A percentile compares a stretch with the other conserved stretches of the same genome.
Conservation (phyloP, 192 early-diverging fungal genomes). For the Phycomyces nitens region DNA sequence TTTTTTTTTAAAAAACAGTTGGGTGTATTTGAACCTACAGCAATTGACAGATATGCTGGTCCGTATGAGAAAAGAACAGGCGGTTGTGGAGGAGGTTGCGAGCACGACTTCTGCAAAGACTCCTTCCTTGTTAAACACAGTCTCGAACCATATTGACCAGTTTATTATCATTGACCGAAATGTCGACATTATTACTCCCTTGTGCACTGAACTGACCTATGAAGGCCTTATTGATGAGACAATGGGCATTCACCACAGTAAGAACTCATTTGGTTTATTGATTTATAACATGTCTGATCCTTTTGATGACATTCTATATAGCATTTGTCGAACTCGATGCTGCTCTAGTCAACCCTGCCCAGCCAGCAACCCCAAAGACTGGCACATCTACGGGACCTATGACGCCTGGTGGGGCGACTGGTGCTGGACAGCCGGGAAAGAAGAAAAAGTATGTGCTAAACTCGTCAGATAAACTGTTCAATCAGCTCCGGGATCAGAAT, state of each 20-base stretch:
- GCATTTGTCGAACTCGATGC: constrained; percentile 78
- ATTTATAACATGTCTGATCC: no score
- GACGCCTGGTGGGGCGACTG: constrained; percentile 9
- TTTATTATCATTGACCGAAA: constrained; percentile 87
- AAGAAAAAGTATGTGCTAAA: constrained; percentile 80
- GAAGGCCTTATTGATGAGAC: constrained; percentile 95
- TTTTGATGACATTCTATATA: no score
- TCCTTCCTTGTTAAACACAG: constrained; percentile 29
- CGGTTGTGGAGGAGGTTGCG: constrained; percentile 49
- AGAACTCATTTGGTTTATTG: constrained; percentile 35
- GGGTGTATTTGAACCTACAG: constrained; percentile 21
- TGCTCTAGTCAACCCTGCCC: constrained; percentile 45
- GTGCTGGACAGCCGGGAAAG: constrained; percentile 41
- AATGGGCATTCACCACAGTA: constrained; percentile 76
- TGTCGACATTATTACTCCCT: constrained; percentile 87
- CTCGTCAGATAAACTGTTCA: constrained; percentile 75
- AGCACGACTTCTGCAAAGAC: constrained; percentile 34
- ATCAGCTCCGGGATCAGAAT: constrained; percentile 81
- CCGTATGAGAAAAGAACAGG: constrained; percentile 80
- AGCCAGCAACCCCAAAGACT: constrained; percentile 9
- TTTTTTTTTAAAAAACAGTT: no score
- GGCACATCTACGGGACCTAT: constrained; percentile 20
- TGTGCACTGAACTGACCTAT: constrained; percentile 95
- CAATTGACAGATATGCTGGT: constrained; percentile 70
- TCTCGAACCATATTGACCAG: constrained; percentile 72